phyloP scores from a whole-genome alignment of 140 eudicot species.

The Oenanthe javanica region DNA sequence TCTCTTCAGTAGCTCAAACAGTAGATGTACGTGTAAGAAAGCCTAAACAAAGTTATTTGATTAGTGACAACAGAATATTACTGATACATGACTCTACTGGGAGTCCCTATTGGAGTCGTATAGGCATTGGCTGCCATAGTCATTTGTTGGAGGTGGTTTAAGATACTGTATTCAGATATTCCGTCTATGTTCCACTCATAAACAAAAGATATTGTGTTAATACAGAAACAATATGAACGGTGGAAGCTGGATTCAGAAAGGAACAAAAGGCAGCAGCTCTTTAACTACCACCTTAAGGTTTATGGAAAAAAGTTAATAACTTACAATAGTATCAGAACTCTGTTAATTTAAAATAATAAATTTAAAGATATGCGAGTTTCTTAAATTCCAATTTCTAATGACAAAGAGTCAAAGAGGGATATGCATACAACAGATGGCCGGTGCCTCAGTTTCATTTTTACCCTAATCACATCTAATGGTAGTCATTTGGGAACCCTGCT shows the following conservation, averaged over 20 bases:
- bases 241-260: no score
- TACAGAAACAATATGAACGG: no score
- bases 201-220: no score
- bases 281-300: no score
- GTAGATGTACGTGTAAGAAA: not conserved
- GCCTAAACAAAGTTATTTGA: not conserved
- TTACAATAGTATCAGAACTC: no score
- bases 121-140: no score
- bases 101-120: no score
- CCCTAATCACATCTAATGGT: not conserved
- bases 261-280: no score
- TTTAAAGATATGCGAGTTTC: not conserved
- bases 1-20: not conserved
- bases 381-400: not conserved
- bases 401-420: not conserved
- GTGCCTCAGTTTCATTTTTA: not conserved
- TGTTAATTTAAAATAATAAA: not conserved
- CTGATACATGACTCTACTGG: not conserved
- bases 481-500: not conserved
- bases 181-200: no score
- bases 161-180: no score
- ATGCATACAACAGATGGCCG: not conserved
- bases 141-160: no score
- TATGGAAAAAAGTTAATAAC: no score
- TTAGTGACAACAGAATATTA: not conserved